Evolutionary conservation across 2,329 filamentous ascomycete genomes (phyloP), one percentile per base, ranked within the genome.

Genomic region (Fulvia fulva): DNA sequence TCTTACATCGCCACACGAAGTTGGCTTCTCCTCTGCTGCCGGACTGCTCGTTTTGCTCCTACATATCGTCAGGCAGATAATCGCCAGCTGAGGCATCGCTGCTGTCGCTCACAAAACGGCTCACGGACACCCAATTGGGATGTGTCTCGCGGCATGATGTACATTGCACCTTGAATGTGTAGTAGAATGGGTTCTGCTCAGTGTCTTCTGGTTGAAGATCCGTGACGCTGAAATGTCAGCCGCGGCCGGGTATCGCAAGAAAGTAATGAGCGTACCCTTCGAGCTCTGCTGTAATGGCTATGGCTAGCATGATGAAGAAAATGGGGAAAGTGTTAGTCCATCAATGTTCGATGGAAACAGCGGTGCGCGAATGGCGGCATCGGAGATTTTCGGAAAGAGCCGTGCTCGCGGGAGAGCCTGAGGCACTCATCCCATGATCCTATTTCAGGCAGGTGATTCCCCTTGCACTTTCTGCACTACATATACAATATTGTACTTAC

Each of bases 1-100:
- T 93, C 77, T 95, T 96, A 83, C 94, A 99, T 75, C 87, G 92
- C 93, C 94, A 99, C n/a, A 99, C 94, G 75, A 99, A 99, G 76
- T 97, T 97, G 61, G 94, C 94, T 75, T 97, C 92, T 64, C 94
- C 94, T 70, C 91, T 85, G 74, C 92, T 97, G 34, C 92, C 92
- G 63, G 90, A 94, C 74, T 97, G 86, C 64, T 97, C 91, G 71
- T 95, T 92, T 70, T 81, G 83, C 72, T 97, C 93, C 91, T 96
- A 25, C 16, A 43, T 14, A 23, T 14, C n/a, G 25, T 60, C 43
- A 56, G 52, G 12, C 19, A 9, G 34, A 30, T 12, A 14, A 9
- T 3, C 26, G 8, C 16, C n/a, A n/a, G n/a, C n/a, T n/a, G n/a
- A n/a, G n/a, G n/a, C n/a, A n/a, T n/a, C n/a, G n/a, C n/a, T n/a